phyloP scores from a whole-genome alignment of 345 rosid genomes.

The Clarkia xantiana region DNA sequence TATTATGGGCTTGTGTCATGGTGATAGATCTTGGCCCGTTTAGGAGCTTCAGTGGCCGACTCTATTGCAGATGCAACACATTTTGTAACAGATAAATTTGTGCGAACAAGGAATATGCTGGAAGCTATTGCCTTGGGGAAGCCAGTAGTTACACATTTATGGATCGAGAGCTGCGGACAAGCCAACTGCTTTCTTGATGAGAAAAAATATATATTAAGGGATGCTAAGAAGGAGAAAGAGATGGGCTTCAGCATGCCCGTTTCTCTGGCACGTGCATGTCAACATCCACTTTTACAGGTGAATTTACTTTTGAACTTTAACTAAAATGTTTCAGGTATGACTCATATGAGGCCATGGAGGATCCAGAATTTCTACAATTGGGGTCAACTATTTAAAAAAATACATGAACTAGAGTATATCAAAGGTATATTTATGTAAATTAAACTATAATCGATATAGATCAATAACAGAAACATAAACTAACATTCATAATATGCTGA shows the following conservation, averaged over 20 bases:
- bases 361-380: too few relatives aligned
- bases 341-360: too few relatives aligned
- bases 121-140: constrained; percentile 81
- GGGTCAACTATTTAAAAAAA: too few relatives aligned
- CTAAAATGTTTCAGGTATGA: too few relatives aligned
- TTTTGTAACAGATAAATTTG: constrained; percentile 57
- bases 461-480: too few relatives aligned
- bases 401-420: too few relatives aligned
- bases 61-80: constrained; percentile 68
- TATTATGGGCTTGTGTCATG: too few relatives aligned
- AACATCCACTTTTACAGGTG: constrained; percentile 48
- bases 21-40: constrained; percentile 52
- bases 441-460: too few relatives aligned
- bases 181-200: constrained; percentile 61
- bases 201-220: constrained; percentile 45
- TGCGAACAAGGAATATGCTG: constrained; percentile 78
- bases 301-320: neutral
- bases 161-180: constrained; percentile 68
- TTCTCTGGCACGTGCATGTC: constrained; percentile 57
- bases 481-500: too few relatives aligned
- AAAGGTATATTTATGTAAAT: too few relatives aligned
- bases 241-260: constrained; percentile 63
- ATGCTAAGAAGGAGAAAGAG: constrained; percentile 59
- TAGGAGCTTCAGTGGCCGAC: constrained; percentile 43
- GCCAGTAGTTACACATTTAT: constrained; percentile 64